Percentiles rank a stretch among this genome's conserved stretches.
phyloP scores from a whole-genome alignment of 129 eudicot genomes.

The Calendula officinalis region DNA sequence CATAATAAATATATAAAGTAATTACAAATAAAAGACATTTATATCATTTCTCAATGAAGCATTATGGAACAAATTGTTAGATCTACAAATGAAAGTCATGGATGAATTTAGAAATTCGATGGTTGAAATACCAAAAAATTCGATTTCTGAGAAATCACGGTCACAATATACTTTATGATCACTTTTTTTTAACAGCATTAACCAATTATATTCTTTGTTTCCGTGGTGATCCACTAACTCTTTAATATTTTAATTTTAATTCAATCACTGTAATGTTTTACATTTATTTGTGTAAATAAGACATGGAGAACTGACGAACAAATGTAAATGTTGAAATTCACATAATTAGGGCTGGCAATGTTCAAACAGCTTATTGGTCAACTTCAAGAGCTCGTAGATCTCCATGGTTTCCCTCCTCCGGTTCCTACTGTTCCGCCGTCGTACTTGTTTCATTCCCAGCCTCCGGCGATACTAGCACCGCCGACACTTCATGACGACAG shows the following conservation, averaged over 20 bases:
- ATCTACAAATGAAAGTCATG: conserved; percentile 5
- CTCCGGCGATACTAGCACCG: conserved; percentile 19
- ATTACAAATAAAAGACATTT: too few relatives aligned
- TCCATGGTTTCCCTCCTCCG: conserved; percentile 46
- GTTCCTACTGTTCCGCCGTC: conserved; percentile 36
- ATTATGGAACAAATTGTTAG: conserved; percentile 13
- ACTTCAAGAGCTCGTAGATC: conserved; percentile 46
- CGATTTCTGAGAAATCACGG: conserved; percentile 8
- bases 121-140: conserved; percentile 9
- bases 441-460: conserved; percentile 22
- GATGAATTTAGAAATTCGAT: not conserved
- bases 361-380: conserved; percentile 57
- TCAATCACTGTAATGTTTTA: not conserved
- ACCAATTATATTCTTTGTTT: conserved; percentile 25
- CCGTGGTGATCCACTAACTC: conserved; percentile 29
- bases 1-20: too few relatives aligned
- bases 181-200: not conserved
- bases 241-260: conserved; percentile 5
- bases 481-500: conserved; percentile 31
- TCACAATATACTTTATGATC: conserved; percentile 3
- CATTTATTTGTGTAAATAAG: conserved; percentile 17
- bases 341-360: conserved; percentile 39
- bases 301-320: conserved; percentile 15
- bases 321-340: not conserved
- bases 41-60: too few relatives aligned